Percentiles rank a stretch among this genome's conserved stretches.
These are phyloP conservation scores for Volvox carteri DNA, from an alignment of 163 green algal species.

Conservation along the genomic window DNA sequence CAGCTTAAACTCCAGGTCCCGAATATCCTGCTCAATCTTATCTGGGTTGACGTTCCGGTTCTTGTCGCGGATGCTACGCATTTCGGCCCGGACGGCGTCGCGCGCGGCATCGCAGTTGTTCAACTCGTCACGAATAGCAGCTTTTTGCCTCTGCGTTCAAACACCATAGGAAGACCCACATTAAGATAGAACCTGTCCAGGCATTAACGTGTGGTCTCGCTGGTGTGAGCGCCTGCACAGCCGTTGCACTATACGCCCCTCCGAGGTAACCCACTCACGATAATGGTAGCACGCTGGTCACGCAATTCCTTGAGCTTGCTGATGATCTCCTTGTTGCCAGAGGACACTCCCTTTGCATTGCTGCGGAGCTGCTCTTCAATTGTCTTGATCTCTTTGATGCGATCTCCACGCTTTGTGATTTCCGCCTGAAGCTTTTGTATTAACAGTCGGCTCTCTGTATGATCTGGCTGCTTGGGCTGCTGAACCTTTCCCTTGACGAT, in stretches of 20 bases:
- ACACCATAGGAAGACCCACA: neutral
- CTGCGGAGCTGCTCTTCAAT: constrained; percentile 59
- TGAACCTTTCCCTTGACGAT: constrained; percentile 65
- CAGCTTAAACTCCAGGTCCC: constrained; percentile 71
- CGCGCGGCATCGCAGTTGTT: constrained; percentile 62
- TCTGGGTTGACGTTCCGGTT: constrained; percentile 63
- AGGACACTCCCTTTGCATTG: constrained; percentile 8
- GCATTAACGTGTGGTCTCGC: neutral
- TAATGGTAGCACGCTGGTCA: constrained; percentile 63
- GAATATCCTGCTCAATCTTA: constrained; percentile 57
- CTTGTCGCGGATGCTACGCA: constrained; percentile 65
- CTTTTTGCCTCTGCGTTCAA: constrained; percentile 66
- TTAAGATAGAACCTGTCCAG: neutral
- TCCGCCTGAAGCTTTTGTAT: constrained; percentile 73
- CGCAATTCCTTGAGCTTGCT: constrained; percentile 59
- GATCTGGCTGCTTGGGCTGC: constrained; percentile 66
- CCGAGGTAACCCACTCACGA: constrained; percentile 61
- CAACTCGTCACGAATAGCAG: constrained; percentile 69
- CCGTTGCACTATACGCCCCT: neutral
- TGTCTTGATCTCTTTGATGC: constrained; percentile 75
- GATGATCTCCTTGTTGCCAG: constrained; percentile 52
- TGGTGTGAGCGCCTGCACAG: neutral
- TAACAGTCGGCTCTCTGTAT: constrained; percentile 68
- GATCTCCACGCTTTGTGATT: constrained; percentile 66
- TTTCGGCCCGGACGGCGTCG: constrained; percentile 65